Evolutionary conservation across 1,139 yeast species (phyloP), one percentile per base, ranked within the genome.

Genomic region (Geotrichum restrictum): DNA sequence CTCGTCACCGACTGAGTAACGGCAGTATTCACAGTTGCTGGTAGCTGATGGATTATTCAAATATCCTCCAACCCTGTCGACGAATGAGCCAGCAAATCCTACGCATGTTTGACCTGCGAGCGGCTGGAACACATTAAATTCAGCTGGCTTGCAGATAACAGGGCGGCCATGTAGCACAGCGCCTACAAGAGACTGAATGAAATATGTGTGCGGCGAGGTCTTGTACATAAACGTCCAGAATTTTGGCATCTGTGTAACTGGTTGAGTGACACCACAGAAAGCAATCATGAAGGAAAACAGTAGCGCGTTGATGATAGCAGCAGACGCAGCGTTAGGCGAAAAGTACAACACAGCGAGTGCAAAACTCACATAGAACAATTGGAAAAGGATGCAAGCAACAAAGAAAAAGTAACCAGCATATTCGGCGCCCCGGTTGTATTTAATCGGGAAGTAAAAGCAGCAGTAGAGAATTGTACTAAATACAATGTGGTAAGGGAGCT

Each of bases 191-290:
- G 78, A 81, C 55, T 80, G 82, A 49, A 83, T 76, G 58, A 80
- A 75, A 62, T 83, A 84, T 0, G 87, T 82, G 67, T 77, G 78
- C n/a, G 89, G 89, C 6, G 85, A 79, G 1, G 76, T 75, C 63
- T 81, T 78, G 69, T 81, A 78, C 85, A 84, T 81, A 71, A 84
- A 86, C 55, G 59, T 72, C 72, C 71, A 83, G 69, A 84, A 82
- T 1, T 81, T 80, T 13, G 85, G 86, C 78, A 82, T 76, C 53
- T 77, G 70, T 2, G 61, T 52, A 21, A 69, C 70, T 16, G 85
- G 84, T 64, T 81, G 86, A 46, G 80, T 77, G 56, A 82, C 82
- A 65, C 88, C 88, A 62, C 83, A 77, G 70, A 81, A 81, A 2
- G 57, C 51, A 54, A 82, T 73, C 68, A 80, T 69, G 56, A 82